Conservation (phyloP, 257 asterid species). For the Penstemon davidsonii region DNA sequence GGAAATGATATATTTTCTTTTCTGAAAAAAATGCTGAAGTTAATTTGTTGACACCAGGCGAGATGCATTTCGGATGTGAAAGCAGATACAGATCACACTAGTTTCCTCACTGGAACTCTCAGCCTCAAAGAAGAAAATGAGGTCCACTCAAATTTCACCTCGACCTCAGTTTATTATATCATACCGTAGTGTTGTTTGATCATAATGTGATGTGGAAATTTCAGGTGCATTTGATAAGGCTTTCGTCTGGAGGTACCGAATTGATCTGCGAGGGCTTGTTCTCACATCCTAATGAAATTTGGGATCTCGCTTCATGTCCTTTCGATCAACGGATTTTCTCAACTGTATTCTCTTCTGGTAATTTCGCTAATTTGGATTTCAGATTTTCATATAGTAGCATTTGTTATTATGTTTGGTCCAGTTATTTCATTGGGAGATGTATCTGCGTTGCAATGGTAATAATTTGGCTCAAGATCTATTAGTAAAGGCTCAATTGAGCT, state of each 20-base stretch:
- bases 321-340: conserved; percentile 94
- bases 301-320: conserved; percentile 97
- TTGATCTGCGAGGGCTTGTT: conserved; percentile 93
- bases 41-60: conserved; percentile 51
- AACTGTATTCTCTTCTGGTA: conserved; percentile 86
- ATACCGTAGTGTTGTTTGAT: conserved; percentile 22
- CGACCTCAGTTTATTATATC: background rate
- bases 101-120: conserved; percentile 87
- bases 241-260: conserved; percentile 72
- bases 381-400: background rate
- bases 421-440: conserved; percentile 21
- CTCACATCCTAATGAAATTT: conserved; percentile 87
- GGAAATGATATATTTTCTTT: background rate
- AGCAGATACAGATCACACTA: conserved; percentile 97
- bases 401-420: background rate
- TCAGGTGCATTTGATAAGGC: conserved; percentile 91
- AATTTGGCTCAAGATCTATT: conserved; percentile 5
- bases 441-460: background rate
- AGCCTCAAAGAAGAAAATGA: conserved; percentile 98
- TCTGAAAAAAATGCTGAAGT: conserved; percentile 7
- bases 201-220: conserved; percentile 24
- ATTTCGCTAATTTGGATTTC: conserved; percentile 16
- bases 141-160: conserved; percentile 35
- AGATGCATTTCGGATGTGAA: conserved; percentile 96
- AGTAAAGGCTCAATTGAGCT: background rate